Percentiles rank a stretch among this genome's conserved stretches.
Conservation (phyloP, 768 basidiomycete species). For the Lentinula raphanica region DNA sequence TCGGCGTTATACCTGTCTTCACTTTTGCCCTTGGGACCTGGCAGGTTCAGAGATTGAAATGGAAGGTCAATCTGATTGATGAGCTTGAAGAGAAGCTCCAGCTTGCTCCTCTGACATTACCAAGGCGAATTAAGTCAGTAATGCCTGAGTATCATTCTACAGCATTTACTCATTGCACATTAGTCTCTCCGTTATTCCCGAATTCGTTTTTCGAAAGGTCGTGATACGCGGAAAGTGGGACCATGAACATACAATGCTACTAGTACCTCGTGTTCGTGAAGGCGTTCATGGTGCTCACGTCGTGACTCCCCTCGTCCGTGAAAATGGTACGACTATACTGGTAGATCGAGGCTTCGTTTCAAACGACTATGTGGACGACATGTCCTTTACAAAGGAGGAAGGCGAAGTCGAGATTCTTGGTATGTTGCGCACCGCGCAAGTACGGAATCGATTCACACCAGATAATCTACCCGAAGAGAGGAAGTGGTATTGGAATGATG, state of each 20-base stretch:
- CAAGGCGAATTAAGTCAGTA: conserved; percentile 79
- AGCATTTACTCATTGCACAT: conserved; percentile 18
- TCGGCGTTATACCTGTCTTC: conserved; percentile 85
- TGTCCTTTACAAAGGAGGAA: conserved; percentile 29
- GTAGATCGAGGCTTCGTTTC: conserved; percentile 93
- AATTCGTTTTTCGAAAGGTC: conserved; percentile 88
- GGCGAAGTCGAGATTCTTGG: conserved; percentile 73
- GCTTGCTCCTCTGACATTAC: conserved; percentile 71
- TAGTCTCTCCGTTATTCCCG: conserved; percentile 70
- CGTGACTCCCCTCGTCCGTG: conserved; percentile 78
- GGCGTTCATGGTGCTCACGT: conserved; percentile 86
- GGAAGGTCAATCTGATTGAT: conserved; percentile 93
- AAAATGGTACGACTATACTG: conserved; percentile 77
- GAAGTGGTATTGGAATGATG: conserved; percentile 91
- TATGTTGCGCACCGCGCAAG: conserved; percentile 78
- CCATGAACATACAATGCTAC: conserved; percentile 67
- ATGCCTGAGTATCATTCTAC: background rate
- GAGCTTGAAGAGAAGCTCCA: conserved; percentile 88
- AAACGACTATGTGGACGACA: conserved; percentile 32
- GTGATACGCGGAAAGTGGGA: conserved; percentile 74
- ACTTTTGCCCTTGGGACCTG: conserved; percentile 88
- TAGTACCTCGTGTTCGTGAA: conserved; percentile 85
- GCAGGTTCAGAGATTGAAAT: conserved; percentile 90
- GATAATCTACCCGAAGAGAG: conserved; percentile 76
- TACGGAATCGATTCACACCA: conserved; percentile 78